These are phyloP conservation scores for Bruguiera hainesii DNA, from an alignment of 441 rosid species.

Conservation along the genomic window DNA sequence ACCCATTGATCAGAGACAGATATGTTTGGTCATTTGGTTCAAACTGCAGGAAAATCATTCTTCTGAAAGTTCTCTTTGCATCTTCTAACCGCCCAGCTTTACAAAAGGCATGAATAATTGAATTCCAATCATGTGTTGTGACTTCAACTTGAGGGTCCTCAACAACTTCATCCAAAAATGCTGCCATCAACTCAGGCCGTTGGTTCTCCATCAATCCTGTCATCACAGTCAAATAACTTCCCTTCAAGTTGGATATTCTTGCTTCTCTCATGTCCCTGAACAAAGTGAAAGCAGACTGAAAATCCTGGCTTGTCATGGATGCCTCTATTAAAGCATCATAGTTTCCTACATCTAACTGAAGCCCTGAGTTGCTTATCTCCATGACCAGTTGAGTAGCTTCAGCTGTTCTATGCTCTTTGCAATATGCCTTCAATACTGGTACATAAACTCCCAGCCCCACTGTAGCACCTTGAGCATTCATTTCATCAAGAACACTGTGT, in stretches of 20 bases:
- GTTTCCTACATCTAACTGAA: constrained; percentile 58
- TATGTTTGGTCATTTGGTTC: constrained; percentile 86
- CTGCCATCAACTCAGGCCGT: constrained; percentile 90
- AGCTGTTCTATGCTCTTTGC: constrained; percentile 76
- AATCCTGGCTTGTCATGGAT: constrained; percentile 90
- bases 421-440: constrained; percentile 73
- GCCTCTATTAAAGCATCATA: constrained; percentile 73
- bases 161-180: constrained; percentile 79
- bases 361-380: constrained; percentile 69
- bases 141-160: constrained; percentile 87
- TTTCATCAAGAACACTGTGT: constrained; percentile 63
- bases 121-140: constrained; percentile 94
- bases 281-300: constrained; percentile 79
- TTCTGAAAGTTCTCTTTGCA: constrained; percentile 80
- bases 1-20: constrained; percentile 78
- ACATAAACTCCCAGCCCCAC: constrained; percentile 64
- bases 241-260: constrained; percentile 53
- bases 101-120: constrained; percentile 90
- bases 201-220: constrained; percentile 87
- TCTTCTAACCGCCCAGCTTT: constrained; percentile 84
- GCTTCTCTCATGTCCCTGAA: constrained; percentile 88
- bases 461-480: constrained; percentile 57
- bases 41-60: constrained; percentile 75
- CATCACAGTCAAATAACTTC: constrained; percentile 83
- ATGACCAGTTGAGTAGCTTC: constrained; percentile 90